Conservation (phyloP, 352 stramenopile genomes). For the Phytopythium delawarense region DNA sequence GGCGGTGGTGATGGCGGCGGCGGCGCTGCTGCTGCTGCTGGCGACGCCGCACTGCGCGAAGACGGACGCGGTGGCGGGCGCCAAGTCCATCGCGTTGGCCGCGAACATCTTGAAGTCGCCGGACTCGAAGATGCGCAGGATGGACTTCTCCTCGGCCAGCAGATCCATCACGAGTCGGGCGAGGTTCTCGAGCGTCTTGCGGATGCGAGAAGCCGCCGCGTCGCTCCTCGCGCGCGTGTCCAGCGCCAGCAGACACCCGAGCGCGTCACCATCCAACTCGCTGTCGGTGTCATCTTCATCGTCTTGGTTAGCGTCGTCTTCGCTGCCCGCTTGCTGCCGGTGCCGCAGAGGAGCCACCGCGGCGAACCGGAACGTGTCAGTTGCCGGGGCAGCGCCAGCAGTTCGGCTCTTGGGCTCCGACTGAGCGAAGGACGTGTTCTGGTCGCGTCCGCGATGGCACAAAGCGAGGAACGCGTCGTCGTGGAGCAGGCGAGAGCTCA, state of each 20-base stretch:
- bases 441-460: slow-evolving; percentile 39
- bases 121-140: slow-evolving; percentile 53
- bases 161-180: slow-evolving; percentile 58
- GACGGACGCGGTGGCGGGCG: slow-evolving; percentile 10
- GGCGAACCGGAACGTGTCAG: slow-evolving; percentile 56
- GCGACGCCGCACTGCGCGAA: slow-evolving; percentile 36
- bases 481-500: slow-evolving; percentile 46
- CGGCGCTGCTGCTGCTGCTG: not conserved
- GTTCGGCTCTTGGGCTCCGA: slow-evolving; percentile 25
- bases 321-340: not conserved
- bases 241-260: slow-evolving; percentile 61
- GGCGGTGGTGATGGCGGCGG: slow-evolving; percentile 9
- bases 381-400: not conserved
- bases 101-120: slow-evolving; percentile 65
- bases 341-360: slow-evolving; percentile 44
- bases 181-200: slow-evolving; percentile 58
- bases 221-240: slow-evolving; percentile 43
- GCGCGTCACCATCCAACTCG: slow-evolving; percentile 10
- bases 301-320: slow-evolving; percentile 9
- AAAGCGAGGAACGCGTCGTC: slow-evolving; percentile 53
- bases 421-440: slow-evolving; percentile 41
- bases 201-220: slow-evolving; percentile 31
- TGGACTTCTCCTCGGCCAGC: slow-evolving; percentile 48
- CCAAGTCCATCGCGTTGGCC: slow-evolving; percentile 25
- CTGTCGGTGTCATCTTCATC: not conserved